Percentiles rank a stretch among this genome's conserved stretches.
Conservation (phyloP, 2,329 filamentous ascomycete species). For the Calonectria montana region DNA sequence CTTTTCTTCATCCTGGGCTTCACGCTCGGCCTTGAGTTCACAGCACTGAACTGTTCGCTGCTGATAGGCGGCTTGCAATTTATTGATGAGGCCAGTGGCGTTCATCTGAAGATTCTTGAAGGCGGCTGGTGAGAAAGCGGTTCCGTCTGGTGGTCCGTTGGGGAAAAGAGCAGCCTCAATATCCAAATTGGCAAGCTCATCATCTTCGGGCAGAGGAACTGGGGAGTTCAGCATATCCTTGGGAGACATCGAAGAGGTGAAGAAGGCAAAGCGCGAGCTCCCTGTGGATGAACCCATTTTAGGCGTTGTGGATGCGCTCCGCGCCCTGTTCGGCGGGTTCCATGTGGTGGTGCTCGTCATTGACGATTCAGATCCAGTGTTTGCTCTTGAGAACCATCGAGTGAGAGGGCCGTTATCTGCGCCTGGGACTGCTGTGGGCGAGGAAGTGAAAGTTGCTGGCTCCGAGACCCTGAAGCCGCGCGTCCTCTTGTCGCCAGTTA, state of each 20-base stretch:
- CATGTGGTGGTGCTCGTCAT: conserved; percentile 26
- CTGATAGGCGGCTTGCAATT: conserved; percentile 70
- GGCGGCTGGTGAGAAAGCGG: conserved; percentile 67
- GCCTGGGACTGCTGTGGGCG: conserved; percentile 23
- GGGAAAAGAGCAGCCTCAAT: conserved; percentile 67
- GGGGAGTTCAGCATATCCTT: conserved; percentile 41
- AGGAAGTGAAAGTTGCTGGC: conserved; percentile 4
- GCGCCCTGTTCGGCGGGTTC: conserved; percentile 23
- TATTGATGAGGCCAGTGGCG: conserved; percentile 64
- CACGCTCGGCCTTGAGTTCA: conserved; percentile 65
- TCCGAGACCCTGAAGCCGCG: conserved; percentile 9
- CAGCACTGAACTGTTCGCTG: conserved; percentile 60
- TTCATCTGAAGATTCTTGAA: conserved; percentile 72
- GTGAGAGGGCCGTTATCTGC: conserved; percentile 35
- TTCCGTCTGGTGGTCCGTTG: conserved; percentile 53
- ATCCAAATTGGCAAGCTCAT: conserved; percentile 67
- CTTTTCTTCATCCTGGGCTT: conserved; percentile 64
- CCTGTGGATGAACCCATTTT: conserved; percentile 45
- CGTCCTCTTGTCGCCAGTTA: conserved; percentile 45
- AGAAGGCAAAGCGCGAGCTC: conserved; percentile 58
- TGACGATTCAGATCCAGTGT: conserved; percentile 13
- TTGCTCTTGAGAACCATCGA: conserved; percentile 40
- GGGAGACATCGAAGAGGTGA: conserved; percentile 56
- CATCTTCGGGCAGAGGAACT: conserved; percentile 50
- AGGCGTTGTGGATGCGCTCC: conserved; percentile 45